Evolutionary conservation across 805 yeast genomes (phyloP).

Genomic region (Helenozyma baotianmanensis): DNA sequence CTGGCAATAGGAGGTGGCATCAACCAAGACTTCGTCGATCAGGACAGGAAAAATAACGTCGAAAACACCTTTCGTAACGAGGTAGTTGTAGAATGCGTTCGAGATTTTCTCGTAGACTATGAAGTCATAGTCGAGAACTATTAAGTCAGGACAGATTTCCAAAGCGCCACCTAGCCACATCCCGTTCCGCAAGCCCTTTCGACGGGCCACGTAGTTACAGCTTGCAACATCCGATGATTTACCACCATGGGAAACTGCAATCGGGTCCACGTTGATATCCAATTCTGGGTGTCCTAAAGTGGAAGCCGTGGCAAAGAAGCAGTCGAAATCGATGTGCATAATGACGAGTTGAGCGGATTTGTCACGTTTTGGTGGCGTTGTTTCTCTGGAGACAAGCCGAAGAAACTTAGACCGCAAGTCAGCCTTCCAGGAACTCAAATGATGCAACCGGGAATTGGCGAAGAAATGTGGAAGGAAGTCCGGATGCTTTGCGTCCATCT

Average conservation of each 20-base stretch:
- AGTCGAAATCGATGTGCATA: conserved; percentile 87
- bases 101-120: conserved; percentile 66
- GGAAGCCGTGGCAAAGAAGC: conserved; percentile 88
- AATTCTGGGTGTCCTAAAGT: conserved; percentile 52
- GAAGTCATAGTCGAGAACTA: conserved; percentile 69
- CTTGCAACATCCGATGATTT: conserved; percentile 78
- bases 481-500: conserved; percentile 67
- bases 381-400: conserved; percentile 32
- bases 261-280: conserved; percentile 47
- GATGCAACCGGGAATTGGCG: conserved; percentile 80
- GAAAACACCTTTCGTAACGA: conserved; percentile 43
- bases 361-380: conserved; percentile 2
- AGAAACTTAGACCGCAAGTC: conserved; percentile 62
- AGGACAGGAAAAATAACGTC: conserved; percentile 71
- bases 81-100: conserved; percentile 54
- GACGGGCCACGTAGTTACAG: conserved; percentile 84
- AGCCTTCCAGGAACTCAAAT: conserved; percentile 81
- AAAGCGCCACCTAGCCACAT: conserved; percentile 80
- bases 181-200: conserved; percentile 77
- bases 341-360: conserved; percentile 29
- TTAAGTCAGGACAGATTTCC: conserved; percentile 59
- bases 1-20: conserved; percentile 39
- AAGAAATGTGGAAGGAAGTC: conserved; percentile 69
- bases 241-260: conserved; percentile 61
- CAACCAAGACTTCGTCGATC: conserved; percentile 87